phyloP scores from a whole-genome alignment of 2,329 filamentous ascomycete species.

The Iodosphaeria phyllophila region DNA sequence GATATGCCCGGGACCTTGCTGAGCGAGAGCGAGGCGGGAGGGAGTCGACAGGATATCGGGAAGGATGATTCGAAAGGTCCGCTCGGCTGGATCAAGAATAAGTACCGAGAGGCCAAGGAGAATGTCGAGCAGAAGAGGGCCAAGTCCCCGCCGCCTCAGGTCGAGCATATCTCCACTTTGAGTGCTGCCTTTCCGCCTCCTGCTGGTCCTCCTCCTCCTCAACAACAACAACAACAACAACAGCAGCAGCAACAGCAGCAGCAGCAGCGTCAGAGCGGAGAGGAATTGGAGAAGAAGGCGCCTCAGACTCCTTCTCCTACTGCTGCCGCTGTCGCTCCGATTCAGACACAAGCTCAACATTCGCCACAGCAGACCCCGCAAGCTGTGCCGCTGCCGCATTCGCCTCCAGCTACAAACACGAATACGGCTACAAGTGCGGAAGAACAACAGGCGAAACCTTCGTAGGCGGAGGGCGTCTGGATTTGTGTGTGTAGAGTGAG shows the following conservation, averaged over 20 bases:
- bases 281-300: constrained; percentile 2
- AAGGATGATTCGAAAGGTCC: constrained; percentile 31
- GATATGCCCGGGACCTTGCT: constrained; percentile 22
- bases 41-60: constrained; percentile 19
- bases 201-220: too few relatives aligned
- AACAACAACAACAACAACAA: constrained; percentile 29
- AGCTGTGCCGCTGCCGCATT: constrained; percentile 10
- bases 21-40: constrained; percentile 20
- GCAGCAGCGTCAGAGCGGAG: constrained; percentile 11
- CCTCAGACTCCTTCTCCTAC: constrained; percentile 2
- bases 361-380: constrained; percentile 11
- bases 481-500: constrained; percentile 1
- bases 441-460: constrained; percentile 7
- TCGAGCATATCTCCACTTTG: constrained; percentile 11
- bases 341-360: too few relatives aligned
- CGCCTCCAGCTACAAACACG: constrained; percentile 2
- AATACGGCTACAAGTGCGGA: constrained; percentile 6
- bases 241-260: constrained; percentile 22
- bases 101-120: constrained; percentile 40
- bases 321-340: too few relatives aligned
- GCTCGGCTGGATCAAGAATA: constrained; percentile 39
- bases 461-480: constrained; percentile 5
- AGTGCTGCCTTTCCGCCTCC: constrained; percentile 9
- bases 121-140: constrained; percentile 33
- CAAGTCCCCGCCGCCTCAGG: constrained; percentile 33